A percentile compares a stretch with the other conserved stretches of the same genome.
Evolutionary conservation across 257 asterid species (phyloP).

Genomic region (Scutellaria minor): DNA sequence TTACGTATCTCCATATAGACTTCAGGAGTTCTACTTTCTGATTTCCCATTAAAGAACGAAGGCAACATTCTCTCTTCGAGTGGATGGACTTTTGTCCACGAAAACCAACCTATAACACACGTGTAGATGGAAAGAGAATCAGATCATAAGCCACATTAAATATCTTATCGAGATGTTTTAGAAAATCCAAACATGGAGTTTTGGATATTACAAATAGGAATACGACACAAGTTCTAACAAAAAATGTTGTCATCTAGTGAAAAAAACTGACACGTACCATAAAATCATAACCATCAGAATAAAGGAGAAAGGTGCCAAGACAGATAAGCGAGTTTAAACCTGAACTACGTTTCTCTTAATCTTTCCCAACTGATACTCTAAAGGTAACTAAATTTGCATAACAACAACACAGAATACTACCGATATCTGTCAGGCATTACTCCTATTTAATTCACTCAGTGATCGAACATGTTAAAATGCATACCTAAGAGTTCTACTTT

Average conservation of each 20-base stretch:
- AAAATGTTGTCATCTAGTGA: conserved; percentile 20
- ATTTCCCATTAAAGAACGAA: conserved; percentile 85
- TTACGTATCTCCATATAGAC: conserved; percentile 86
- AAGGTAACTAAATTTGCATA: background rate
- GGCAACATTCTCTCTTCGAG: conserved; percentile 85
- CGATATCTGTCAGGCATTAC: background rate
- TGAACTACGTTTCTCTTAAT: conserved; percentile 1
- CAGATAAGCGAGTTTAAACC: conserved; percentile 21
- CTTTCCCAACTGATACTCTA: background rate
- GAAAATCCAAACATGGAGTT: background rate
- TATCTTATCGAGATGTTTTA: conserved; percentile 13
- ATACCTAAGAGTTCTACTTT: conserved; percentile 17
- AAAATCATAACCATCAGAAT: conserved; percentile 14
- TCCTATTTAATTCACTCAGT: conserved; percentile 11
- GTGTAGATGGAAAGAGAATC: conserved; percentile 27
- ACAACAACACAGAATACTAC: background rate
- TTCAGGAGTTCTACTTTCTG: conserved; percentile 71
- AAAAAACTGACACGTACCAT: conserved; percentile 10
- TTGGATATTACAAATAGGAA: conserved; percentile 1
- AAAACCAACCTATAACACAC: conserved; percentile 84
- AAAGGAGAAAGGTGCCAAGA: conserved; percentile 10
- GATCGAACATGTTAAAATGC: conserved; percentile 13
- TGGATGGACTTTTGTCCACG: conserved; percentile 82
- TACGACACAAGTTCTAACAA: background rate
- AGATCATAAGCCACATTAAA: conserved; percentile 7